Percentiles rank a stretch among this genome's conserved stretches.
phyloP scores from a whole-genome alignment of 306 rosid genomes.

The Citrullus colocynthis region DNA sequence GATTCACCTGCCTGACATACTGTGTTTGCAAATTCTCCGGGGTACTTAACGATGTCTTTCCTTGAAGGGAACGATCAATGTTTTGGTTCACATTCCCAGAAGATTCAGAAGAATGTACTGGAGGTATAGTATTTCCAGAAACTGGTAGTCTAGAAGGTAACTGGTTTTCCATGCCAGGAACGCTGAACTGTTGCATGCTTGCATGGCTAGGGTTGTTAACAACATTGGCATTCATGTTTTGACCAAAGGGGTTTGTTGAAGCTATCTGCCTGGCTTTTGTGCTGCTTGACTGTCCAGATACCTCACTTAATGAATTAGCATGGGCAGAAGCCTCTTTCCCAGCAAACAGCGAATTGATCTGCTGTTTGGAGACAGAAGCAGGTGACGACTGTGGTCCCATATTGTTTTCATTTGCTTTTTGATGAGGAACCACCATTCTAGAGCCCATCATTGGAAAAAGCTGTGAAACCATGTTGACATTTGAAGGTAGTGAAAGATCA shows the following conservation, averaged over 20 bases:
- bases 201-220: constrained; percentile 34
- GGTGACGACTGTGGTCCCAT: constrained; percentile 49
- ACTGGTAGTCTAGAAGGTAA: constrained; percentile 42
- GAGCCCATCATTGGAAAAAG: constrained; percentile 64
- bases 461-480: constrained; percentile 59
- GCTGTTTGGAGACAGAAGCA: constrained; percentile 63
- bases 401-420: constrained; percentile 44
- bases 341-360: constrained; percentile 47
- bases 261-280: constrained; percentile 57
- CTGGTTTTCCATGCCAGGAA: constrained; percentile 72
- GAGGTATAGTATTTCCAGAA: constrained; percentile 61
- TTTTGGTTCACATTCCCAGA: constrained; percentile 38
- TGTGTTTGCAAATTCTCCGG: constrained; percentile 49
- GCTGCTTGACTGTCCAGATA: constrained; percentile 51
- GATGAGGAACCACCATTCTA: constrained; percentile 48
- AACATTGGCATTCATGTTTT: constrained; percentile 33
- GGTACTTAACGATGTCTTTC: constrained; percentile 31
- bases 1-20: constrained; percentile 42
- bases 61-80: constrained; percentile 40
- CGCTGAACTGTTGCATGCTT: constrained; percentile 46
- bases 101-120: constrained; percentile 45
- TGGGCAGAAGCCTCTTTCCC: constrained; percentile 61
- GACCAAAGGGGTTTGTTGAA: constrained; percentile 46
- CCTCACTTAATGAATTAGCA: constrained; percentile 65
- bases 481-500: constrained; percentile 69